Conservation (phyloP, 257 asterid genomes). For the Solanum etuberosum region DNA sequence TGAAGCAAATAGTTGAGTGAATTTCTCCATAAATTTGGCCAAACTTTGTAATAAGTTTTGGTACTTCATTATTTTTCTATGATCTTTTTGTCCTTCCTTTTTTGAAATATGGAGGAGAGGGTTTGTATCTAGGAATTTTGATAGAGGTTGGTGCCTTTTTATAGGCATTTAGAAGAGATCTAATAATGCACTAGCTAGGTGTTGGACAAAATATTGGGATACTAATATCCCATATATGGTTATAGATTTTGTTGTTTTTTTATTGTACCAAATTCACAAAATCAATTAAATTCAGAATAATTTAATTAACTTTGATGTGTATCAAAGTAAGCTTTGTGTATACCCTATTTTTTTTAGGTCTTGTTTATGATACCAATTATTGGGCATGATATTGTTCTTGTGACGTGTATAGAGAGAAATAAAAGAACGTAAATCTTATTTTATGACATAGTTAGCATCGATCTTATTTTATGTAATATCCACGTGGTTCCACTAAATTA, state of each 20-base stretch:
- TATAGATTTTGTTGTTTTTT: not conserved
- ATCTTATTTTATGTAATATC: no score
- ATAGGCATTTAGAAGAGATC: not conserved
- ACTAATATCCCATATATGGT: not conserved
- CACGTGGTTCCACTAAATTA: not conserved
- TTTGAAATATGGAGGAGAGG: not conserved
- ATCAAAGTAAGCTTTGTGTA: not conserved
- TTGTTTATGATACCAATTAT: rapidly evolving
- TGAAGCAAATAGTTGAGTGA: slow-evolving; percentile 31
- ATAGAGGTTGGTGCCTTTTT: not conserved
- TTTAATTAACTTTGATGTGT: not conserved
- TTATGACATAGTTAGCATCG: no score
- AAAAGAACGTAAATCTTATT: no score
- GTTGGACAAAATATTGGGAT: not conserved
- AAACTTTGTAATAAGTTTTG: not conserved
- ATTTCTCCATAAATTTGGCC: slow-evolving; percentile 8
- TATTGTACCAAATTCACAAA: not conserved
- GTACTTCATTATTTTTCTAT: slow-evolving; percentile 11
- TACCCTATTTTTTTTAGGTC: rapidly evolving
- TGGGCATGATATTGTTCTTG: not conserved
- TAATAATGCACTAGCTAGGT: not conserved
- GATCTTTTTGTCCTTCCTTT: not conserved
- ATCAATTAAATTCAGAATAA: not conserved
- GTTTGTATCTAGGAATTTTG: not conserved
- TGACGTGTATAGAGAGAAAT: not conserved